Evolutionary conservation across 1,284 basidiomycete species (phyloP), one percentile per base, ranked within the genome.

Genomic region (Earliella scabrosa): DNA sequence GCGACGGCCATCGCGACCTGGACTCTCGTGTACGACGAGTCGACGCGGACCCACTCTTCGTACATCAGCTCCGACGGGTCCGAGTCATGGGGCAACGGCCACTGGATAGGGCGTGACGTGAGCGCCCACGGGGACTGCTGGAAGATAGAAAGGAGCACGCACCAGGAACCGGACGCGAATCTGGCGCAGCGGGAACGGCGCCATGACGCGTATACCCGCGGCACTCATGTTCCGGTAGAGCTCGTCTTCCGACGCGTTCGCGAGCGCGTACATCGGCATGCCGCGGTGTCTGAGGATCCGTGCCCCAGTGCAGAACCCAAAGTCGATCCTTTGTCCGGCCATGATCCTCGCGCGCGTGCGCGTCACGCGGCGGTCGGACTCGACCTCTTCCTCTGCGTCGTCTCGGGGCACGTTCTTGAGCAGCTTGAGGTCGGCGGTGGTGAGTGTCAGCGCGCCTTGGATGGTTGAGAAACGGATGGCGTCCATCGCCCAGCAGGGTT

Each of bases 211-310:
- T 20, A 18, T 39, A 8, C 46, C 46, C 20, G 34, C 14, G 26
- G 39, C 43, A 2, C n/a, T 26, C 41, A 62, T 50, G 16, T 50
- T 39, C 41, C 34, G 16, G 18, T 9, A 9, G 2, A 62, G 51
- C 49, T 52, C 54, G 18, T 16, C 38, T 38, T 46, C 31, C 13
- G 60, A 35, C 34, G 52, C 52, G 29, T 29, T 52, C 32, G 50
- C 45, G 2, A 62, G 57, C 21, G 52, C 52, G 46, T 62, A 62
- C 46, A 62, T 54, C 6, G 60, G 57, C 41, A 62, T 43, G 8
- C 60, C 60, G 10, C 46, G 34, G 29, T 41, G 39, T 10, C 34
- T 27, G 13, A 59, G 6, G 45, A 40, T 14, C 21, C 45, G 35
- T 8, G 24, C 14, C 7, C 49, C 46, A 3, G 38, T 34, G 27